Conservation (phyloP, 169 alveolate species). For the Pseudocohnilembus persalinus region DNA sequence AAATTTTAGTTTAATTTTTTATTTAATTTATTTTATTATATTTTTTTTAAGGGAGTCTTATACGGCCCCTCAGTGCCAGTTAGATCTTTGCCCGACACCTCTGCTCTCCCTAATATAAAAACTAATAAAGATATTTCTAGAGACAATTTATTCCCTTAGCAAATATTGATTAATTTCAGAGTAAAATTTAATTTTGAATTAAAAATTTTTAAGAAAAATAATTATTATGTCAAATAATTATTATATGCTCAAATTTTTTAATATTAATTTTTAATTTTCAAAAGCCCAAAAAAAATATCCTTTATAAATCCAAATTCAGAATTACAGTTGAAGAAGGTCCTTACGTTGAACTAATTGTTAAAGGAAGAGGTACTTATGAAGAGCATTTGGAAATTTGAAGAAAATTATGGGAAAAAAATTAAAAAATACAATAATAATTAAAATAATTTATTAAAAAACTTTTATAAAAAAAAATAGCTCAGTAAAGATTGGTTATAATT, state of each 20-base stretch:
- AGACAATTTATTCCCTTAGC: slow-evolving; percentile 45
- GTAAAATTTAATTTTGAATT: slow-evolving; percentile 35
- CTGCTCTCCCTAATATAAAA: slow-evolving; percentile 63
- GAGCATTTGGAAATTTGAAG: slow-evolving; percentile 1
- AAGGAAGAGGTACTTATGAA: slow-evolving; percentile 69
- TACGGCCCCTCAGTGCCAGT: slow-evolving; percentile 76
- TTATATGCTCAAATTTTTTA: no score
- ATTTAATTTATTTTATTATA: neutral
- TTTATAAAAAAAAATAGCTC: no score
- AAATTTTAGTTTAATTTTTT: no score
- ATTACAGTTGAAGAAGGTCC: slow-evolving; percentile 80
- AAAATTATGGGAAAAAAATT: neutral
- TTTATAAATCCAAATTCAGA: slow-evolving; percentile 83
- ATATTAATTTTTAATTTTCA: no score
- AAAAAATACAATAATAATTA: no score
- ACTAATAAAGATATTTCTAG: slow-evolving; percentile 53
- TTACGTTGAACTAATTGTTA: slow-evolving; percentile 70
- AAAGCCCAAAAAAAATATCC: slow-evolving; percentile 75
- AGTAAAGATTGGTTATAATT: no score
- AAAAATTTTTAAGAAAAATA: no score
- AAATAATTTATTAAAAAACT: no score
- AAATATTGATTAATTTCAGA: slow-evolving; percentile 59
- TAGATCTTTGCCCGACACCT: slow-evolving; percentile 75
- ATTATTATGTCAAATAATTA: slow-evolving; percentile 21
- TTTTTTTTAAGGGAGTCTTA: slow-evolving; percentile 52